A percentile compares a stretch with the other conserved stretches of the same genome.
Conservation (phyloP, 2,329 filamentous ascomycete species). For the Ilyonectria robusta region DNA sequence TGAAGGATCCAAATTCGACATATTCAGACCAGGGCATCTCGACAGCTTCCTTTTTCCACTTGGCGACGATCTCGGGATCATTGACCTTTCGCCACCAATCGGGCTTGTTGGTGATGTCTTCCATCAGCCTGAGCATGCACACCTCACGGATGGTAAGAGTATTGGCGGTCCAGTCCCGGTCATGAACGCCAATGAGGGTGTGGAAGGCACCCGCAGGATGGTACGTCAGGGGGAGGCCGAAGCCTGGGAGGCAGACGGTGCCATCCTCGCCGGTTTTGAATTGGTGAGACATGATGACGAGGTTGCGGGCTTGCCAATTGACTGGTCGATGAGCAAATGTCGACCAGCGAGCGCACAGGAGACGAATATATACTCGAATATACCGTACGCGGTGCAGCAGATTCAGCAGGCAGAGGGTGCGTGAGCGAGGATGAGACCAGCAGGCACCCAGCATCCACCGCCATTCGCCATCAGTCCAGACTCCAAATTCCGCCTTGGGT, state of each 20-base stretch:
- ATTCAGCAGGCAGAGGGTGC: neutral
- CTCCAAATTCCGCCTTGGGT: neutral
- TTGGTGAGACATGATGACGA: neutral
- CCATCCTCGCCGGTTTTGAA: neutral
- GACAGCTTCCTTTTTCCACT: conserved; percentile 50
- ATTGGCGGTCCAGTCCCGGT: conserved; percentile 40
- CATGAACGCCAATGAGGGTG: conserved; percentile 26
- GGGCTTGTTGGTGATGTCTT: conserved; percentile 53
- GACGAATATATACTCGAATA: neutral
- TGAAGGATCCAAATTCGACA: conserved; percentile 45
- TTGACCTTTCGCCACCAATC: conserved; percentile 54
- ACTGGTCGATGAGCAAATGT: neutral
- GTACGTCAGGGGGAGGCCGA: conserved; percentile 43
- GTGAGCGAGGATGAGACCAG: neutral
- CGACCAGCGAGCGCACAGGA: neutral
- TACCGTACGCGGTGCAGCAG: neutral
- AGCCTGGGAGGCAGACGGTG: conserved; percentile 43
- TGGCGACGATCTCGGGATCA: conserved; percentile 43
- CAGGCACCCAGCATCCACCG: conserved; percentile 2
- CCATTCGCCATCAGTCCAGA: neutral
- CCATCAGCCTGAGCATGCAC: conserved; percentile 52
- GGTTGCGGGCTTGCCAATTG: neutral
- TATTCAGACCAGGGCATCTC: conserved; percentile 49
- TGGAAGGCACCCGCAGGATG: conserved; percentile 39
- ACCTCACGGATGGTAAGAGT: conserved; percentile 50